Conservation (phyloP, 176 grass and related monocot species). For the Triticum timopheevii region DNA sequence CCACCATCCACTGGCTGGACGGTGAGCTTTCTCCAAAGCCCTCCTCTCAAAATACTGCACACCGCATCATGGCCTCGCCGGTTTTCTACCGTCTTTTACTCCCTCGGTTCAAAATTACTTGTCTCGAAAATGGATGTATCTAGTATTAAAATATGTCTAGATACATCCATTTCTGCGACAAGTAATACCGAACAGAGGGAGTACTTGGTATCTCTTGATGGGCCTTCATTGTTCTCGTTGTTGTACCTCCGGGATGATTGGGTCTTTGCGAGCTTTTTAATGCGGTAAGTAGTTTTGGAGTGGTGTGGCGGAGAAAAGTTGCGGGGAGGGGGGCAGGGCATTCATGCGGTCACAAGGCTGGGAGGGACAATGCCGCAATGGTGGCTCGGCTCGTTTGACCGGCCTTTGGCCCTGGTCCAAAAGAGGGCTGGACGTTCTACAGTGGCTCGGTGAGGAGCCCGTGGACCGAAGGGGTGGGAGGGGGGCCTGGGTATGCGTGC, state of each 20-base stretch:
- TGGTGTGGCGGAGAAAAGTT: not conserved
- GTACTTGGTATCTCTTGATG: not conserved
- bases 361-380: not conserved
- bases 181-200: no score
- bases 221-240: not conserved
- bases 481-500: constrained; percentile 26
- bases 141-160: no score
- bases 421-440: not conserved
- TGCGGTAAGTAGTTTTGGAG: not conserved
- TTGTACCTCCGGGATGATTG: not conserved
- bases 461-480: not conserved
- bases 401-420: constrained; percentile 38
- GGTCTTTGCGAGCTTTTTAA: not conserved
- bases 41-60: no score
- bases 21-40: not conserved
- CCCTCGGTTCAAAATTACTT: no score
- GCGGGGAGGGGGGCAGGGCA: constrained; percentile 15
- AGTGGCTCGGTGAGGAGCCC: not conserved
- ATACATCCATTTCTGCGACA: no score
- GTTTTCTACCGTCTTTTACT: not conserved
- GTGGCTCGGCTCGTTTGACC: constrained; percentile 41
- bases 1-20: not conserved
- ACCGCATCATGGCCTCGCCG: not conserved
- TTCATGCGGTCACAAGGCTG: constrained; percentile 31
- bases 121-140: no score